Evolutionary conservation across 768 basidiomycete genomes (phyloP), one percentile per base, ranked within the genome.

Genomic region (Mycena maculata): DNA sequence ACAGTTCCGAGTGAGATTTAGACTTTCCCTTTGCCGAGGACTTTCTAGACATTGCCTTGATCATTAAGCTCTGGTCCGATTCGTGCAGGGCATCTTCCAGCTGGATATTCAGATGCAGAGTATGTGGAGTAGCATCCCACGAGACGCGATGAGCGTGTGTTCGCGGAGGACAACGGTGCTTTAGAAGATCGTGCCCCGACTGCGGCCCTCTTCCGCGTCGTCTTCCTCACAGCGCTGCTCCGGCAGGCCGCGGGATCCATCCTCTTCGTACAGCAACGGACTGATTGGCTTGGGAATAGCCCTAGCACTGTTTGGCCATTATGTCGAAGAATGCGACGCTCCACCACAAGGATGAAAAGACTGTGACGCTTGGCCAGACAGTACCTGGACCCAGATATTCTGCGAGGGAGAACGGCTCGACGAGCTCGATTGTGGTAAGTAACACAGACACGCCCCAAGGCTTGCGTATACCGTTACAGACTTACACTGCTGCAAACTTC

Each of bases 21-120:
- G 73, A 67, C 75, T 78, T 71, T 22, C 73, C 70, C 36, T 76
- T 73, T 60, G 75, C n/a, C n/a, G n/a, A n/a, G n/a, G n/a, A n/a
- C n/a, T n/a, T 75, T 63, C 77, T 85, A n/a, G 85, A 76, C 45
- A 86, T 78, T 41, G 91, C 87, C 78, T 95, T 93, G 70, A 95
- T 90, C 87, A 94, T 91, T 73, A 95, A 91, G 75, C 91, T 92
- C 74, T 92, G 90, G 94, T 95, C 93, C 10, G 90, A 92, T 28
- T 84, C 84, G 63, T 89, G 84, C 28, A 83, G 81, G 74, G 79
- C 83, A 78, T 92, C 91, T 73, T 90, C 86, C 71, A 84, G 82
- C 72, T 87, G 90, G 71, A 90, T 90, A 77, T 92, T 93, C 55
- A 92, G 92, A 65, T 87, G 88, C 53, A 92, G n/a, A n/a, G n/a